Base-by-base conservation (phyloP, 139 green algal species). In the Klebsormidium nitens region DNA sequence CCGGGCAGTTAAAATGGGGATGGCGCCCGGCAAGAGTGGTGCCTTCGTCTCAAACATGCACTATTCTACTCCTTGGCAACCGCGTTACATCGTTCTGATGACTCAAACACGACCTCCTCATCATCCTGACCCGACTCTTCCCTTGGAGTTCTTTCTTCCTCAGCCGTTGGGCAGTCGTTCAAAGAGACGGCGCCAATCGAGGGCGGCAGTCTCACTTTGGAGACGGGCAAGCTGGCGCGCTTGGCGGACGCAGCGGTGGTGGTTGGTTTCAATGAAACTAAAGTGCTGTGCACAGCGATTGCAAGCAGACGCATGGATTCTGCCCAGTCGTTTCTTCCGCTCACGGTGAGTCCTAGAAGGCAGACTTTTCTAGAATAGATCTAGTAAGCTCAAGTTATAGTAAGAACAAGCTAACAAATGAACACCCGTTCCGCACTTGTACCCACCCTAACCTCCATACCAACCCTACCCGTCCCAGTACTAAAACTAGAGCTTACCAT, bases 201-300 rank as follows among this genome's bases (percentile, higher is more conserved):
- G n/a, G n/a, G n/a, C n/a, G n/a, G n/a, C n/a, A n/a, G n/a, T n/a
- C n/a, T n/a, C n/a, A n/a, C n/a, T n/a, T 92, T 91, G 62, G 85
- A 93, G 70, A 83, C 79, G 23, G 86, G 86, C 23, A 79, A 76
- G 37, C 57, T 94, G 4, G 88, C 86, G 1, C 72, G 69, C 11
- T 77, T 91, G 38, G 84, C 88, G 1, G 74, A 87, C 49, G 88
- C 88, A 28, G 75, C 82, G 0, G 84, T 84, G 39, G 1, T 87
- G 28, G 72, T 78, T 36, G 65, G 52, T 19, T 36, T 68, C 1
- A 85, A 77, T 0, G 68, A 82, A 63, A 91, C 87, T 2, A 62
- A 59, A 1, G 78, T 94, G 70, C 74, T 93, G 39, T 73, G 76
- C n/a, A 84, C 86, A 1, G 79, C 82, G n/a, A 78, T 84, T 17